Evolutionary conservation across 164 flowering plant species (phyloP).

Genomic region (Berberis vulgaris): DNA sequence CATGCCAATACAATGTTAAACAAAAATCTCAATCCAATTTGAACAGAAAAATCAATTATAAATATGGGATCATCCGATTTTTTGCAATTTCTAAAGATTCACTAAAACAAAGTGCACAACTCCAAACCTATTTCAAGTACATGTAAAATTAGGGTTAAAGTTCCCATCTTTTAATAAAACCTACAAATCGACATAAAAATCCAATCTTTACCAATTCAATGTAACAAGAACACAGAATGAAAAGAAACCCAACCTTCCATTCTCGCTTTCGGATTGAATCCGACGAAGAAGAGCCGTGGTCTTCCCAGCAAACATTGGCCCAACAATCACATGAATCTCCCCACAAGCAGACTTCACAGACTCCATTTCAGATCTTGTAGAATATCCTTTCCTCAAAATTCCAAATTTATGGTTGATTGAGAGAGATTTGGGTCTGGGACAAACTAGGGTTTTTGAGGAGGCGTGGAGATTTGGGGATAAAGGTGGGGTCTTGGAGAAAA

Average conservation of each 20-base stretch:
- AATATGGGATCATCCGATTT: too few species aligned
- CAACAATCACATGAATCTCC: constrained; percentile 80
- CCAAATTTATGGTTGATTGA: constrained; percentile 10
- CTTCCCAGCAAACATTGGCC: constrained; percentile 97
- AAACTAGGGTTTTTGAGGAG: constrained; percentile 6
- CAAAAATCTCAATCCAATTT: too few species aligned
- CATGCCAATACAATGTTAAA: too few species aligned
- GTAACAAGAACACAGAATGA: neutral
- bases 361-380: constrained; percentile 4
- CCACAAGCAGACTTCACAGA: constrained; percentile 28
- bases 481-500: neutral
- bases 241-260: constrained; percentile 45
- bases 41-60: too few species aligned
- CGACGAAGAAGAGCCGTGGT: constrained; percentile 92
- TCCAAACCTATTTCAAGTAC: too few species aligned
- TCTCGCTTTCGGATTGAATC: constrained; percentile 38
- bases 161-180: neutral
- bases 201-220: neutral
- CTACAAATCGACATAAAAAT: neutral
- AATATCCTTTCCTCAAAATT: constrained; percentile 7
- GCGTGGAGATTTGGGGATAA: neutral
- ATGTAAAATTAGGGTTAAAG: neutral
- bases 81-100: too few species aligned
- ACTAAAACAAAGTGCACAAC: too few species aligned
- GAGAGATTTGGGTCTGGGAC: constrained; percentile 1